Base-by-base conservation (phyloP, 805 yeast species). In the Scheffersomyces lignosus region DNA sequence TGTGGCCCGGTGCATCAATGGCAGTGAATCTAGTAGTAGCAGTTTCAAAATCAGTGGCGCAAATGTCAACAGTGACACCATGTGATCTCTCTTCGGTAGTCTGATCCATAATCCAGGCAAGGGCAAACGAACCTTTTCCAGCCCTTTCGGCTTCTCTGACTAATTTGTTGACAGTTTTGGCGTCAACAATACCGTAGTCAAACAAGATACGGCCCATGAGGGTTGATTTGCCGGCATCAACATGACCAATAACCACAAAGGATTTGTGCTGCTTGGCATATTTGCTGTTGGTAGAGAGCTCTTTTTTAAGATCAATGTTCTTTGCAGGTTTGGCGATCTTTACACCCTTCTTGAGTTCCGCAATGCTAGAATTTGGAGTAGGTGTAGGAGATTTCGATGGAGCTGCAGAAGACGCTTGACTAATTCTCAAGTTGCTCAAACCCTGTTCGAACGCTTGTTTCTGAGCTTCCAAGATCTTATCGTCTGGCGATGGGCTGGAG, bases 51-150 rank as follows among this genome's bases (percentile, higher is more conserved):
- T 70, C 66, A 6, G 86, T 80, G 36, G 83, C 81, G 38, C 86
- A 81, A 22, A 85, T 78, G 52, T 86, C 95, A 16, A 85, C 80
- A 2, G 95, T 86, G 4, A 86, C 88, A 33, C 95, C 95, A 33
- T 90, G 69, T 6, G 66, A 44, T 45, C 95, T 71, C 59, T 86
- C 95, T 54, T 86, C 93, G 1, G 68, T 59, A 0, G 91, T 83
- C 54, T 84, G 90, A 57, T 86, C 95, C 79, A 87, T 70, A 26
- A 85, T 77, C 95, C 95, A 86, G 1, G 95, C 95, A 33, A 85
- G 66, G 4, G 91, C 87, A 62, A 86, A 86, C 4, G 91, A 84
- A 8, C 81, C 78, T 52, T 87, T 86, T 4, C 95, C 95, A 1
- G 73, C 67, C 31, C 70, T 73, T 26, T 78, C 81, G 22, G 87